Conservation (phyloP, 202 grass and related monocot genomes). For the Setaria italica region DNA sequence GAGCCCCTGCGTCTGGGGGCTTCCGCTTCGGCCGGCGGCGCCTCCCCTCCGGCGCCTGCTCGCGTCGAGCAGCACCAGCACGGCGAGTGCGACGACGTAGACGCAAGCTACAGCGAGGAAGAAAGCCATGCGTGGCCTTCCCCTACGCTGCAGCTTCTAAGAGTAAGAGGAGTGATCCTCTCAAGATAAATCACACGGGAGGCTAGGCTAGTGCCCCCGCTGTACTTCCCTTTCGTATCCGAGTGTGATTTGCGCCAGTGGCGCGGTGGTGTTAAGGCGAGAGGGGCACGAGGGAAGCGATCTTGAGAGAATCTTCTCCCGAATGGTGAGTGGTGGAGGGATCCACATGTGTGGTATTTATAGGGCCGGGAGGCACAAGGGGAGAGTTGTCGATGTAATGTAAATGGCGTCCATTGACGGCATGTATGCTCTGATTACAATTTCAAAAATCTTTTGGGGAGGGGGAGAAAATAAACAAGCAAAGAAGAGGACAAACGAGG, state of each 20-base stretch:
- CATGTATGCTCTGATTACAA: background rate
- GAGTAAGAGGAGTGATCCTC: conserved; percentile 11
- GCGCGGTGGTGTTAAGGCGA: conserved; percentile 1
- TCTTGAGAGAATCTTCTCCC: conserved; percentile 50
- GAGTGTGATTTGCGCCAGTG: conserved; percentile 40
- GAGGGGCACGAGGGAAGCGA: conserved; percentile 45
- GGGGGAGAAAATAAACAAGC: background rate
- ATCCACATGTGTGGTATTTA: conserved; percentile 55
- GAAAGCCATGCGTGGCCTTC: conserved; percentile 26
- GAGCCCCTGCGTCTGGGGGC: background rate
- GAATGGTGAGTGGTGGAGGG: conserved; percentile 33
- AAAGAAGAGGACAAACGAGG: background rate
- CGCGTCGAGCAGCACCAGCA: background rate
- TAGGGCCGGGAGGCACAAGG: conserved; percentile 16
- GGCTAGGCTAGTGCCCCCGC: background rate
- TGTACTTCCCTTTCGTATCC: conserved; percentile 47
- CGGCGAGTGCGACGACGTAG: conserved; percentile 8
- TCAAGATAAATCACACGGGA: conserved; percentile 13
- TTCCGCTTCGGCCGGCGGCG: background rate
- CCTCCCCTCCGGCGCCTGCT: conserved; percentile 13
- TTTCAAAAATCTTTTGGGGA: background rate
- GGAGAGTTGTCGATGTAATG: background rate
- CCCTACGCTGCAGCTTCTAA: background rate
- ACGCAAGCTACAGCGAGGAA: background rate
- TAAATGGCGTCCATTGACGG: background rate